These are phyloP conservation scores for Cercospora sesami DNA, from an alignment of 2,329 filamentous ascomycete genomes.

Conservation along the genomic window DNA sequence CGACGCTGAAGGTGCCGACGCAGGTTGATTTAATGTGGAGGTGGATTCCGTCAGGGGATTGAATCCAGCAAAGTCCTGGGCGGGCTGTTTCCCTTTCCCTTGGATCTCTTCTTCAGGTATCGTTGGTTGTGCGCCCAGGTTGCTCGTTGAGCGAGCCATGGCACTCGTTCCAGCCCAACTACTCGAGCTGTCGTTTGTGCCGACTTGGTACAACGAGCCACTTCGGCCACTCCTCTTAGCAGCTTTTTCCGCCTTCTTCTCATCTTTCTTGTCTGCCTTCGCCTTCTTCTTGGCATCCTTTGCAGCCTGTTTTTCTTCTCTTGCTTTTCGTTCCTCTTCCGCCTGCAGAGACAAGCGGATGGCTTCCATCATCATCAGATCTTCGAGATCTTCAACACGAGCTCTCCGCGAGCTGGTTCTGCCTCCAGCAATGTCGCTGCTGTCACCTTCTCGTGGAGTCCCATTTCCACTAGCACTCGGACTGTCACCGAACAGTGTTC, in stretches of 20 bases:
- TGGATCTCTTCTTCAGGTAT: slow-evolving; percentile 42
- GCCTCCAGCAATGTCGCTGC: slow-evolving; percentile 42
- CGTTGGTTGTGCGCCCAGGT: slow-evolving; percentile 47
- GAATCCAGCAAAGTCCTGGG: slow-evolving; percentile 45
- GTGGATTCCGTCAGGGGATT: slow-evolving; percentile 47
- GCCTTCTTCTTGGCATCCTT: slow-evolving; percentile 84
- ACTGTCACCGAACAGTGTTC: slow-evolving; percentile 56
- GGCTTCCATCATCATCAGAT: slow-evolving; percentile 98
- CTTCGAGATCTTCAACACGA: slow-evolving; percentile 84
- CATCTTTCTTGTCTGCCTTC: slow-evolving; percentile 67
- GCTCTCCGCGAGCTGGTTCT: slow-evolving; percentile 57
- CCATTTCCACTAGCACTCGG: slow-evolving; percentile 47
- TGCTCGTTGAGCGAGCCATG: slow-evolving; percentile 49
- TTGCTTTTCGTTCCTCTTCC: slow-evolving; percentile 88
- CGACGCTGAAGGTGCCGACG: slow-evolving; percentile 25
- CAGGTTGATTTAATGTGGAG: slow-evolving; percentile 43
- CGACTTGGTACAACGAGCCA: slow-evolving; percentile 54
- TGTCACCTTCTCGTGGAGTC: slow-evolving; percentile 43
- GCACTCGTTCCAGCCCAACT: slow-evolving; percentile 35
- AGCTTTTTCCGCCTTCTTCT: slow-evolving; percentile 68
- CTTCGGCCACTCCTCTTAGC: slow-evolving; percentile 62
- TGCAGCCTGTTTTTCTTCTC: slow-evolving; percentile 74
- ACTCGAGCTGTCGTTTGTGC: slow-evolving; percentile 39
- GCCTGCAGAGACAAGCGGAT: slow-evolving; percentile 86
- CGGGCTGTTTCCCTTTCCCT: slow-evolving; percentile 52